Evolutionary conservation across 2,329 filamentous ascomycete genomes (phyloP).

Genomic region (Xylariaceae sp.): DNA sequence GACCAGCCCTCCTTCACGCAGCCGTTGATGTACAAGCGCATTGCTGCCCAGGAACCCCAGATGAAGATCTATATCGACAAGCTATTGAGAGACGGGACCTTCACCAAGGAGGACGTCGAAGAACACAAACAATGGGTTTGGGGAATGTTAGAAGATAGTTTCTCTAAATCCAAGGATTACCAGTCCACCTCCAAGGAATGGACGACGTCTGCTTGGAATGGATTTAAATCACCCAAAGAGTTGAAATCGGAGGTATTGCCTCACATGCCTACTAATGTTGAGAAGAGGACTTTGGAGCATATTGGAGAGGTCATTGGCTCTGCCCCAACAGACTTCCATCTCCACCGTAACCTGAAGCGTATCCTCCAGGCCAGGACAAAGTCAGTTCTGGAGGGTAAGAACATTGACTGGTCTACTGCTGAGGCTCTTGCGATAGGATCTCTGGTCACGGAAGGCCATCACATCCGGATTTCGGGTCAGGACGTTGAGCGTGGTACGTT

Average conservation of each 20-base stretch:
- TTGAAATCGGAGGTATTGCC: conserved; percentile 89
- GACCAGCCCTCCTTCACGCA: conserved; percentile 99
- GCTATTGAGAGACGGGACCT: conserved; percentile 85
- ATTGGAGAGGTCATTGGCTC: conserved; percentile 76
- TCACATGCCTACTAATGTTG: conserved; percentile 81
- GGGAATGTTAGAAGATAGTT: conserved; percentile 98
- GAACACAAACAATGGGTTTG: conserved; percentile 99
- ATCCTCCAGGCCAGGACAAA: conserved; percentile 87
- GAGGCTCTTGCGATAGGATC: conserved; percentile 93
- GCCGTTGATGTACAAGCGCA: conserved; percentile 98
- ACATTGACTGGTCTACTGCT: conserved; percentile 96
- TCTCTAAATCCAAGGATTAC: conserved; percentile 95
- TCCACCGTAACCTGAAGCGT: conserved; percentile 95
- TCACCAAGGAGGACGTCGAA: conserved; percentile 95
- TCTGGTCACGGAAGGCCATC: conserved; percentile 86
- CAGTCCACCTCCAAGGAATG: conserved; percentile 95
- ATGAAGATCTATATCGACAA: conserved; percentile 89
- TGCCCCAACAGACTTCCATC: conserved; percentile 76
- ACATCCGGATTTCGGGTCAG: conserved; percentile 95
- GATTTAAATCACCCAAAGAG: conserved; percentile 98
- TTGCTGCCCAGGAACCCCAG: conserved; percentile 74
- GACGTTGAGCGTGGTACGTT: conserved; percentile 99
- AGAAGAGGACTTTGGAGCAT: conserved; percentile 65
- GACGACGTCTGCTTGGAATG: conserved; percentile 98
- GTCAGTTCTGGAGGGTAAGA: conserved; percentile 83